Percentiles rank a stretch among this genome's conserved stretches.
These are phyloP conservation scores for Apiospora sp. DNA, from an alignment of 2,329 filamentous ascomycete genomes.

Conservation along the genomic window DNA sequence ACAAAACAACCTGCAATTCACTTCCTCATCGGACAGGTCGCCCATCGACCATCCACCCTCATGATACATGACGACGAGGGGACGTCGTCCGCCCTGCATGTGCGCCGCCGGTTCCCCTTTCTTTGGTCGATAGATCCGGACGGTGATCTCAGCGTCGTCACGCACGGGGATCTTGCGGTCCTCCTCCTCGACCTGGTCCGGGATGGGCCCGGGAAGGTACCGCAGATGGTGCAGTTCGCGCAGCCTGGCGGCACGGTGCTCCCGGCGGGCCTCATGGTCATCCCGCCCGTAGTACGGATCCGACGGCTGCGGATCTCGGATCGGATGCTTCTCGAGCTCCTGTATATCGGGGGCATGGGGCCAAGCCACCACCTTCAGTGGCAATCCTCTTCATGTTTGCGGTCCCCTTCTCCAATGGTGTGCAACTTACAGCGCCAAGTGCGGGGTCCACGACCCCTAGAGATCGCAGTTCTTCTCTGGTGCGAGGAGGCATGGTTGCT, in stretches of 20 bases:
- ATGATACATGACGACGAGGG: constrained; percentile 45
- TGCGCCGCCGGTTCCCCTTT: constrained; percentile 11
- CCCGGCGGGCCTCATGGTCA: constrained; percentile 32
- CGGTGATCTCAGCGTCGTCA: constrained; percentile 42
- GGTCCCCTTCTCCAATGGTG: background rate
- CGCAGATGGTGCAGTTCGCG: constrained; percentile 40
- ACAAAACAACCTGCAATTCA: constrained; percentile 42
- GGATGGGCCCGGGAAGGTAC: constrained; percentile 37
- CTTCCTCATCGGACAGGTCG: constrained; percentile 42
- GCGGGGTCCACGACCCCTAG: constrained; percentile 35
- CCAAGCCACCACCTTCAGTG: background rate
- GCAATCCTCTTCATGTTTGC: background rate
- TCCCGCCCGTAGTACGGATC: constrained; percentile 36
- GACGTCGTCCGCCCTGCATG: constrained; percentile 33
- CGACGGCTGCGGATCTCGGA: constrained; percentile 34
- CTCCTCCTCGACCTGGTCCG: constrained; percentile 37
- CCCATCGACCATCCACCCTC: constrained; percentile 47
- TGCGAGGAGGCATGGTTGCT: constrained; percentile 33
- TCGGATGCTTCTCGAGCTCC: constrained; percentile 32
- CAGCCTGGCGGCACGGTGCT: constrained; percentile 37
- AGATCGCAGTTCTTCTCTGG: constrained; percentile 34
- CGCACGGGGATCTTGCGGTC: constrained; percentile 44
- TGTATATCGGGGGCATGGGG: constrained; percentile 1
- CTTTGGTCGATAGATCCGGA: constrained; percentile 43
- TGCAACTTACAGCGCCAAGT: constrained; percentile 33